Base-by-base conservation (phyloP, 2,329 filamentous ascomycete genomes). In the Penicillium sp. region DNA sequence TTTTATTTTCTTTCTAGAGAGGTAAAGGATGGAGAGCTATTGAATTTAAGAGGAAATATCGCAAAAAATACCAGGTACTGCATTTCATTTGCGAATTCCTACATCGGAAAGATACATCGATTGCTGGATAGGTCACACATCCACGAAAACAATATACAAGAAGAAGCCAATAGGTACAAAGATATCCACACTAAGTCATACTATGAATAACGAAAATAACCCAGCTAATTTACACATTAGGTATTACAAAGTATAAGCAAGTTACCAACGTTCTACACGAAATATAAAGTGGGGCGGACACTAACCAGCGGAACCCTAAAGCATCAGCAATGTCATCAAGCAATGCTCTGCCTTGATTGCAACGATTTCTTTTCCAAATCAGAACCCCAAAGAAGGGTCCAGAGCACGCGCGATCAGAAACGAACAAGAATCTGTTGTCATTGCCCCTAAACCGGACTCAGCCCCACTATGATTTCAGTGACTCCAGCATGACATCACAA, bases 391-490 rank as follows among this genome's bases (percentile, higher is more conserved):
- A 46, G 58, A 61, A 60, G 33, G 55, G 49, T 48, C 60, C 56
- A 63, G 48, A 50, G 54, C 35, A 52, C n/a, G 50, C 54, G 33
- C 54, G 45, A 57, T 37, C 46, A 41, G 48, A 42, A 38, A 51
- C 3, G 19, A 48, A 31, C 29, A 38, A 46, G 21, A 23, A 55
- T 49, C 43, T 37, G 25, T 57, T 23, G 55, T 37, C 54, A 43
- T 62, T 56, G 42, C 56, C 54, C 35, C 31, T 43, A 51, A 57
- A 45, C 56, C 54, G 56, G 56, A 6, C 37, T 48, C 45, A 25
- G 65, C 56, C 65, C 65, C 62, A 68, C 64, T 62, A 68, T 68
- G 66, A 68, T 67, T 61, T 68, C 67, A 68, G 63, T 65, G 62
- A 68, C 65, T 67, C 61, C 58, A 62, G 41, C 47, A 65, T 69